Conservation (phyloP, 345 rosid genomes). For the Trapa incisa region DNA sequence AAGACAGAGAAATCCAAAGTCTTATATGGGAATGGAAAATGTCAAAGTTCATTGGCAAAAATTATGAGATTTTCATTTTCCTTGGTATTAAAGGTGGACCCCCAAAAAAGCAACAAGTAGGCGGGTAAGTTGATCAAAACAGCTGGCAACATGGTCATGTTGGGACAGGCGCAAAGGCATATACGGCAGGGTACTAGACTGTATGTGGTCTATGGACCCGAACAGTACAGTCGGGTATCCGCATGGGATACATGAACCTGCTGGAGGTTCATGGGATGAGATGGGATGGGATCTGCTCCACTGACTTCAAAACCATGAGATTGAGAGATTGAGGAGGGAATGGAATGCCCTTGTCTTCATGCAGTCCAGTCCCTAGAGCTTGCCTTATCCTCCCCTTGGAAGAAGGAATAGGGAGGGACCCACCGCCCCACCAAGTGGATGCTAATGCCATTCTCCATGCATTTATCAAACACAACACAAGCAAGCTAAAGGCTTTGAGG, state of each 20-base stretch:
- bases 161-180: neutral
- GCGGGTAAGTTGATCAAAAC: neutral
- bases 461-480: too few relatives aligned
- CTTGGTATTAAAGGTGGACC: neutral
- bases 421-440: neutral
- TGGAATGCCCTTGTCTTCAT: neutral
- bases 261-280: neutral
- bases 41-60: slow-evolving; percentile 5
- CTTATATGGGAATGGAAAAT: neutral
- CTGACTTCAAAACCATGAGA: neutral
- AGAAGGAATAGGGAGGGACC: neutral
- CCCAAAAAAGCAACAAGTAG: neutral
- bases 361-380: neutral
- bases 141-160: neutral
- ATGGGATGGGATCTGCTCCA: too few relatives aligned
- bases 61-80: neutral
- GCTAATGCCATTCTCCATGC: too few relatives aligned
- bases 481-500: too few relatives aligned
- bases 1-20: neutral
- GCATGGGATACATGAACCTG: neutral
- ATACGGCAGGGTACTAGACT: too few relatives aligned
- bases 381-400: neutral
- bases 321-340: neutral
- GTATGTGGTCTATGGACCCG: too few relatives aligned
- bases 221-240: neutral